Conservation (phyloP, 305 asterid genomes). For the Fraxinus albicans region DNA sequence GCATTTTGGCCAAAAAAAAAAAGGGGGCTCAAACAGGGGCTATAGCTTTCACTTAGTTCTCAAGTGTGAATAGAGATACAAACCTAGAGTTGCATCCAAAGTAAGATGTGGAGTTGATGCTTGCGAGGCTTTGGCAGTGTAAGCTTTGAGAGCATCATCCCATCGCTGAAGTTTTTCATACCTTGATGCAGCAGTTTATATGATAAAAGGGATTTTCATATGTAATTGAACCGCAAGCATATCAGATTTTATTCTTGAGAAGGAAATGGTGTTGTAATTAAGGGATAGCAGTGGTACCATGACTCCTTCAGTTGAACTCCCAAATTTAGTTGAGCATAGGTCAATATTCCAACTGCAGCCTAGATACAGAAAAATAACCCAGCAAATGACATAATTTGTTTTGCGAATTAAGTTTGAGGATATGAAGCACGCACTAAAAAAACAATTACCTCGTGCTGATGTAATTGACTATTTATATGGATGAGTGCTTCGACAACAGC, state of each 20-base stretch:
- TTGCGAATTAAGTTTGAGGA: slow-evolving; percentile 11
- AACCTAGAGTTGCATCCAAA: slow-evolving; percentile 97
- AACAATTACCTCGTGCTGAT: slow-evolving; percentile 85
- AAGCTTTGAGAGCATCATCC: slow-evolving; percentile 99
- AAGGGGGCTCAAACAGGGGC: too few species aligned
- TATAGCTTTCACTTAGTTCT: slow-evolving; percentile 11
- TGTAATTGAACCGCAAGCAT: slow-evolving; percentile 4
- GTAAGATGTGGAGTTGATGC: slow-evolving; percentile 69
- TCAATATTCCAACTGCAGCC: slow-evolving; percentile 99
- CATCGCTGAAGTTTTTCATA: slow-evolving; percentile 98
- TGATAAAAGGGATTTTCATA: neutral
- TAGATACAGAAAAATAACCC: slow-evolving; percentile 30
- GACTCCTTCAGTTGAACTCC: slow-evolving; percentile 97
- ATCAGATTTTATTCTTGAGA: neutral
- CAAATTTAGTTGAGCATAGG: slow-evolving; percentile 91
- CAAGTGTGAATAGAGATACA: slow-evolving; percentile 29
- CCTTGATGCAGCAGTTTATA: slow-evolving; percentile 45
- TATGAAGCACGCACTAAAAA: slow-evolving; percentile 12
- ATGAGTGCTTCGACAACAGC: slow-evolving; percentile 96
- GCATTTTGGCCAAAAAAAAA: too few species aligned
- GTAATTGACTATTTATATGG: slow-evolving; percentile 95
- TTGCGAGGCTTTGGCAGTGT: slow-evolving; percentile 88
- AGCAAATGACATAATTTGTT: slow-evolving; percentile 17
- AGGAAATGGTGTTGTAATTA: neutral
- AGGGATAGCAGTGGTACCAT: slow-evolving; percentile 48